These are phyloP conservation scores for Cyberlindnera bimundalis DNA, from an alignment of 805 yeast genomes.

Conservation along the genomic window DNA sequence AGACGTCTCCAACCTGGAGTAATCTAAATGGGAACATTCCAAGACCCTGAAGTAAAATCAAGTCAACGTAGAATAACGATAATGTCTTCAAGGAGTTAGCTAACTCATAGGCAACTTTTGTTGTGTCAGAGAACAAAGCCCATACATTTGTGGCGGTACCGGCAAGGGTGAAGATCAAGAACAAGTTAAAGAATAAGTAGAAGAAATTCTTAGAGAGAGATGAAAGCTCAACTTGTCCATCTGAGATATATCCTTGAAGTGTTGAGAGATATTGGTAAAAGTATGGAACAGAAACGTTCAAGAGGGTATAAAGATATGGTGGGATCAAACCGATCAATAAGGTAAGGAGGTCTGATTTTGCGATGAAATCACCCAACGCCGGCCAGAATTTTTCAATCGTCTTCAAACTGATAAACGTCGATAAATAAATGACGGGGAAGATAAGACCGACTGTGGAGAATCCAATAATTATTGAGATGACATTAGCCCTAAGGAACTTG, in stretches of 20 bases:
- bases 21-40: slow-evolving; percentile 90
- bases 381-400: slow-evolving; percentile 86
- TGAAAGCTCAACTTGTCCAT: slow-evolving; percentile 91
- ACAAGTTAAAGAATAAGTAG: slow-evolving; percentile 89
- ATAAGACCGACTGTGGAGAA: slow-evolving; percentile 67
- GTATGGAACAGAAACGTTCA: slow-evolving; percentile 82
- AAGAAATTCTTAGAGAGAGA: slow-evolving; percentile 91
- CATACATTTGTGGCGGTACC: slow-evolving; percentile 83
- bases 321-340: slow-evolving; percentile 87
- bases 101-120: slow-evolving; percentile 80
- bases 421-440: slow-evolving; percentile 80
- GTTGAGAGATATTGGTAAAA: slow-evolving; percentile 78
- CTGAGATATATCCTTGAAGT: slow-evolving; percentile 84
- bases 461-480: slow-evolving; percentile 38
- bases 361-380: slow-evolving; percentile 63
- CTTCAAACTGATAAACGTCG: slow-evolving; percentile 75
- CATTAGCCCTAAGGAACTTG: slow-evolving; percentile 51
- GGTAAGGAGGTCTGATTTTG: slow-evolving; percentile 61
- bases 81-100: slow-evolving; percentile 79
- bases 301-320: slow-evolving; percentile 81
- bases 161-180: slow-evolving; percentile 88
- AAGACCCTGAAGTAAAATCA: slow-evolving; percentile 74
- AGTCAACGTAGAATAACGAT: slow-evolving; percentile 86
- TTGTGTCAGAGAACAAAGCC: slow-evolving; percentile 83
- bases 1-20: slow-evolving; percentile 71